Evolutionary conservation across 2,329 filamentous ascomycete species (phyloP), one percentile per base, ranked within the genome.

Genomic region (Pyrenophora teres): DNA sequence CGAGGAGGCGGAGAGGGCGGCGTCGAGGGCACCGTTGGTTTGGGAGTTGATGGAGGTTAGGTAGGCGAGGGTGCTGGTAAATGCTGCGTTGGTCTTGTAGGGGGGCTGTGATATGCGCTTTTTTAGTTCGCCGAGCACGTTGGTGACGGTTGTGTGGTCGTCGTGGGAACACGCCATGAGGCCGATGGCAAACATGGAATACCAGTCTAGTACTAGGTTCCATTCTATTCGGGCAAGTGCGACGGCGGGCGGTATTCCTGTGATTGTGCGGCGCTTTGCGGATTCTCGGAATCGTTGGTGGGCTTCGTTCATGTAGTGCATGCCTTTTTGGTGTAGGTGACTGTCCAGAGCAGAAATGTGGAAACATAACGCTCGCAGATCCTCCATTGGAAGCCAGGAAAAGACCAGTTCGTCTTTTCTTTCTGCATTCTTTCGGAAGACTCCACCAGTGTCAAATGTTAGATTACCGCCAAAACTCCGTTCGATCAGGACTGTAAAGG

Each of bases 11-110:
- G 77, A 63, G 12, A 92, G 76, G 3, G 93, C 92, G 2, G 77
- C 76, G n/a, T 83, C 77, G 1, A 94, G 79, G 57, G 91, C 81
- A 13, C 91, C 92, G 4, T 81, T 87, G 15, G 87, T 89, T 76
- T 97, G 93, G 45, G 86, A 79, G 61, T 91, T 88, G 6, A 89
- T 82, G 0, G 88, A 92, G 0, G 81, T 79, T 15, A 96, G 83
- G 71, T 97, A 97, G 37, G 83, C 76, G 6, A 83, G 79, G 38
- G 89, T 78, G 30, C 84, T 76, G 19, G 73, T 71, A 31, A 85
- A 79, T 2, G 71, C 65, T 12, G 73, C 70, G 2, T 74, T 64
- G 18, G 75, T 65, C 8, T 66, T 63, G 30, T 77, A 52, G 52
- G 73, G 78, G 78, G 57, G 67, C 76, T 68, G 76, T 78, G 54